Percentiles rank a stretch among this genome's conserved stretches.
phyloP scores from a whole-genome alignment of 1,139 yeast genomes.

The Suhomyces coccinellae region DNA sequence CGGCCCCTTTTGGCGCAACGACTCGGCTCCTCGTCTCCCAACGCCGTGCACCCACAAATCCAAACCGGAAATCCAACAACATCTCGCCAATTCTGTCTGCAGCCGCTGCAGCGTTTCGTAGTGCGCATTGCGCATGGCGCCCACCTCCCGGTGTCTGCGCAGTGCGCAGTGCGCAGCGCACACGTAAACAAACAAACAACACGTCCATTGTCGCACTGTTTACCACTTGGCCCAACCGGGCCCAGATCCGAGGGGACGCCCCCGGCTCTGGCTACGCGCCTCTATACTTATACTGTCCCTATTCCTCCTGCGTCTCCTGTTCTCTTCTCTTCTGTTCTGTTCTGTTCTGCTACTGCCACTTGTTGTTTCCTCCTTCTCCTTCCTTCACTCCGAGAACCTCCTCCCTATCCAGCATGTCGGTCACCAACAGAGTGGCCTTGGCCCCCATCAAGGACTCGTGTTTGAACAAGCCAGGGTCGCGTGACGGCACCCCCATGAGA shows the following conservation, averaged over 20 bases:
- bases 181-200: conserved; percentile 11
- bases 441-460: conserved; percentile 37
- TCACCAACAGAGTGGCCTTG: conserved; percentile 35
- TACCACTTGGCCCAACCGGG: conserved; percentile 10
- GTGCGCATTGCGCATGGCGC: no score
- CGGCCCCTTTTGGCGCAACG: neutral
- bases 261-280: conserved; percentile 5
- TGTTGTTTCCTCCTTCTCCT: neutral
- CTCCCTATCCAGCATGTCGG: conserved; percentile 10
- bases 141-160: no score
- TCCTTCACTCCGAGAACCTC: neutral
- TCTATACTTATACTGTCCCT: conserved; percentile 4
- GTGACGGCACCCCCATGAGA: conserved; percentile 14
- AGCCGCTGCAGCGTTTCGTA: neutral
- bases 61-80: conserved; percentile 6
- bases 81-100: conserved; percentile 1
- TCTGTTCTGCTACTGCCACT: neutral
- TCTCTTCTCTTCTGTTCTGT: neutral
- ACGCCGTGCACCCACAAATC: neutral
- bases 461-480: conserved; percentile 26
- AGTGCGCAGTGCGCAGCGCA: conserved; percentile 1
- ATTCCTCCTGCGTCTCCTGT: neutral
- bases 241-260: conserved; percentile 4
- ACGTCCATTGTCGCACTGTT: conserved; percentile 11
- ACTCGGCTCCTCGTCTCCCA: neutral